Evolutionary conservation across 306 rosid genomes (phyloP).

Genomic region (Hippophae gyantsensis): DNA sequence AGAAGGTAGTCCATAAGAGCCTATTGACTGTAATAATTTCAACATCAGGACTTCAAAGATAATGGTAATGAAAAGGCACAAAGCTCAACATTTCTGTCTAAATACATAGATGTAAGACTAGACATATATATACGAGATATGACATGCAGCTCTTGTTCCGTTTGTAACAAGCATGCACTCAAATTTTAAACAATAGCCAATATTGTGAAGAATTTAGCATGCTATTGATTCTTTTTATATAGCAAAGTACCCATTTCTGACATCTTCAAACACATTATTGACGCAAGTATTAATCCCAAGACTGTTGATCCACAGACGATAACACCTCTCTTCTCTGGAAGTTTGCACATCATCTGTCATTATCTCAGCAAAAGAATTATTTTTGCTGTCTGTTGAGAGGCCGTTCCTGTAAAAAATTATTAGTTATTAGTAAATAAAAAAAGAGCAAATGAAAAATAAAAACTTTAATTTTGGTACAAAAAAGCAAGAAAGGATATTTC

Average conservation of each 20-base stretch:
- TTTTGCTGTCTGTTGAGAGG: constrained; percentile 66
- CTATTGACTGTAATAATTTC: not conserved
- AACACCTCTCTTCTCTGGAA: constrained; percentile 94
- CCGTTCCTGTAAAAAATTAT: constrained; percentile 58
- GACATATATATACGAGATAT: not conserved
- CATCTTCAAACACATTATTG: constrained; percentile 86
- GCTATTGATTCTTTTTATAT: constrained; percentile 10
- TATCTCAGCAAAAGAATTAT: constrained; percentile 84
- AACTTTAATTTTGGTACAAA: constrained; percentile 2
- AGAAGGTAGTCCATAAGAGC: not conserved
- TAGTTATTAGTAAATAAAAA: too few species aligned
- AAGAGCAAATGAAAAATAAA: constrained; percentile 16
- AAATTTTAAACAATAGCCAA: not conserved
- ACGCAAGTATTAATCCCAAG: constrained; percentile 64
- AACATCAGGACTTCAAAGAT: not conserved
- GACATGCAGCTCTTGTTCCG: not conserved
- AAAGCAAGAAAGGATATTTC: not conserved
- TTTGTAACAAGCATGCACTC: not conserved
- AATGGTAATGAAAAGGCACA: not conserved
- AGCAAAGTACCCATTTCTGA: constrained; percentile 67
- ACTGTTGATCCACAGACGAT: constrained; percentile 90
- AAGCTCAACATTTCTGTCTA: not conserved
- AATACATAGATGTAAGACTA: too few species aligned
- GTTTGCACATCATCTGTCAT: constrained; percentile 87
- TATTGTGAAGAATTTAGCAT: constrained; percentile 3